Conservation (phyloP, 2,329 filamentous ascomycete genomes). For the Paraconiothyrium brasiliense region DNA sequence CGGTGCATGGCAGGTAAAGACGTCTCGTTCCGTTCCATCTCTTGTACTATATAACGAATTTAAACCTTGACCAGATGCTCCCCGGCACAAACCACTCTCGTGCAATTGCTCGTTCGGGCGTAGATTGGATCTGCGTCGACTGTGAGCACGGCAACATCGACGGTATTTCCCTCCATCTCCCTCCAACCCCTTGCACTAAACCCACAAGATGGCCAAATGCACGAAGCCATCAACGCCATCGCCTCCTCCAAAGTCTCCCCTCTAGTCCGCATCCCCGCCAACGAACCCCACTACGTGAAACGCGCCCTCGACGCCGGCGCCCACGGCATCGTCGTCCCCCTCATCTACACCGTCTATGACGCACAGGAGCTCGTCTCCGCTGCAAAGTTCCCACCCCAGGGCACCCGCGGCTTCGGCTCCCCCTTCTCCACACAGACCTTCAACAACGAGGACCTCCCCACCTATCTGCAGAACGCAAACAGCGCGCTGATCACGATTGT, state of each 20-base stretch:
- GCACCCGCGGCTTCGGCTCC: slow-evolving; percentile 65
- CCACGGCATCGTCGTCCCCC: slow-evolving; percentile 66
- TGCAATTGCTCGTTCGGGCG: slow-evolving; percentile 61
- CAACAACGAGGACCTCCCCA: slow-evolving; percentile 50
- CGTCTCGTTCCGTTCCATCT: neutral
- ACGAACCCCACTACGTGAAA: slow-evolving; percentile 71
- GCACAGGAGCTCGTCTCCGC: slow-evolving; percentile 61
- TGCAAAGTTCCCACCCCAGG: slow-evolving; percentile 65
- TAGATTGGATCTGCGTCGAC: slow-evolving; percentile 65
- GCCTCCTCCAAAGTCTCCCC: slow-evolving; percentile 56
- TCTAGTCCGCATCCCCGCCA: slow-evolving; percentile 61
- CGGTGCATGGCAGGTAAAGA: slow-evolving; percentile 66
- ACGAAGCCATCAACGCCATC: slow-evolving; percentile 63
- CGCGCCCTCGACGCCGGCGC: slow-evolving; percentile 68
- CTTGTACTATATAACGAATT: slow-evolving; percentile 17
- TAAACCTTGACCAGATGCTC: slow-evolving; percentile 52
- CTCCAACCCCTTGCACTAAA: slow-evolving; percentile 18
- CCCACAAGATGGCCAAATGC: slow-evolving; percentile 59
- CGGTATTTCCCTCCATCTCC: slow-evolving; percentile 43
- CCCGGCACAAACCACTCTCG: slow-evolving; percentile 64
- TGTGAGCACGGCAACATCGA: slow-evolving; percentile 67
- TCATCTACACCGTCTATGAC: slow-evolving; percentile 63
- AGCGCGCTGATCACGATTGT: slow-evolving; percentile 61
- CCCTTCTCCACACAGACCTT: slow-evolving; percentile 62
- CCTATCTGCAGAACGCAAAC: slow-evolving; percentile 66